phyloP scores from a whole-genome alignment of 2,329 filamentous ascomycete species.

The Microdochium bolleyi region DNA sequence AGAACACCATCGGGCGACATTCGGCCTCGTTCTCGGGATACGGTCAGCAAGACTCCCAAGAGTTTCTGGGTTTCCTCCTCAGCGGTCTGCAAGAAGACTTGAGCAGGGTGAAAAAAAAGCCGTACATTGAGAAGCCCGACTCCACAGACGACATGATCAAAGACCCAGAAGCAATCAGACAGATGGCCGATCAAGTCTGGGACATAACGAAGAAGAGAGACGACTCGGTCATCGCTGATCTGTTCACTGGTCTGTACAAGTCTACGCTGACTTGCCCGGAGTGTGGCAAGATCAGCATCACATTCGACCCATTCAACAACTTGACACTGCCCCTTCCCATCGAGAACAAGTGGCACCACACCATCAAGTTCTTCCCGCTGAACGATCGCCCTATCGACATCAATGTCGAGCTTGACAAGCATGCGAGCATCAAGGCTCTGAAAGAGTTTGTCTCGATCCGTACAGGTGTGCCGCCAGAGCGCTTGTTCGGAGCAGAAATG shows the following conservation, averaged over 20 bases:
- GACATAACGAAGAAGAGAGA: slow-evolving; percentile 88
- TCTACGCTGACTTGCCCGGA: slow-evolving; percentile 88
- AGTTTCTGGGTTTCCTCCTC: slow-evolving; percentile 90
- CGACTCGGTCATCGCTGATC: slow-evolving; percentile 88
- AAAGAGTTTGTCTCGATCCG: slow-evolving; percentile 65
- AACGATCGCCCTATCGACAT: slow-evolving; percentile 63
- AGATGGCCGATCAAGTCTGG: slow-evolving; percentile 84
- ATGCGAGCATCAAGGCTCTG: slow-evolving; percentile 58
- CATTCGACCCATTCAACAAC: slow-evolving; percentile 96
- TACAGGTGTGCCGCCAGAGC: slow-evolving; percentile 54
- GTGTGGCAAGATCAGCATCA: slow-evolving; percentile 94
- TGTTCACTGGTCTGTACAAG: slow-evolving; percentile 98
- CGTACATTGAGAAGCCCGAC: slow-evolving; percentile 95
- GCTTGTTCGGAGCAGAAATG: slow-evolving; percentile 74
- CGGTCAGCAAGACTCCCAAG: slow-evolving; percentile 94
- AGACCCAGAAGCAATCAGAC: slow-evolving; percentile 69
- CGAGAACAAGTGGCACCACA: slow-evolving; percentile 71
- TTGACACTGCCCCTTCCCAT: slow-evolving; percentile 85
- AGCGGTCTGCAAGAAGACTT: slow-evolving; percentile 94
- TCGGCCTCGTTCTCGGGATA: slow-evolving; percentile 87
- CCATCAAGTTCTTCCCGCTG: slow-evolving; percentile 70
- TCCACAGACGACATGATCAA: slow-evolving; percentile 94
- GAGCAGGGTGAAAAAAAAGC: slow-evolving; percentile 89
- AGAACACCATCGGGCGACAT: slow-evolving; percentile 70
- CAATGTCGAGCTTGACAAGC: slow-evolving; percentile 73